phyloP scores from a whole-genome alignment of 148 eudicot genomes.

The Fagopyrum homotropicum region DNA sequence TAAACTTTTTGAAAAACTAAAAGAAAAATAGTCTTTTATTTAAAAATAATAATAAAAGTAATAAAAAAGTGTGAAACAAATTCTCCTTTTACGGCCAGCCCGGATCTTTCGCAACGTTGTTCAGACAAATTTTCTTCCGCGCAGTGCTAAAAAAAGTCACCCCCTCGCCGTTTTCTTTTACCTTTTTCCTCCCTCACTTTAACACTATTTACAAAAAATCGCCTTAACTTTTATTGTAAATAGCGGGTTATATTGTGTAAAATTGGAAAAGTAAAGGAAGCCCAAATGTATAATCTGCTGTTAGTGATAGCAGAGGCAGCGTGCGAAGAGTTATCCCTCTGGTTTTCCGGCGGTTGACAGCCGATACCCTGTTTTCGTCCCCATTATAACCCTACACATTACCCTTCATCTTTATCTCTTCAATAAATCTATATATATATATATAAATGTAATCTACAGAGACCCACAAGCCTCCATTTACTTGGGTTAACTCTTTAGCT shows the following conservation, averaged over 20 bases:
- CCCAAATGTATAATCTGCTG: background rate
- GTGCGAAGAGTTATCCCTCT: constrained; percentile 10
- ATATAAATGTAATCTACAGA: background rate
- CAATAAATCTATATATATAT: background rate
- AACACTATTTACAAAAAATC: background rate
- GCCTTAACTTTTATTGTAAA: too few species aligned
- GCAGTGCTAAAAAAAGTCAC: constrained; percentile 17
- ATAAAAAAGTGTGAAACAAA: background rate
- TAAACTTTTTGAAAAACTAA: background rate
- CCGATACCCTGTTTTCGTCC: background rate
- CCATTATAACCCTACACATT: background rate
- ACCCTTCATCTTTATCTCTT: constrained; percentile 4
- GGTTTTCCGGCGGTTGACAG: constrained; percentile 10
- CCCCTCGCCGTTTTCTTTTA: constrained; percentile 3
- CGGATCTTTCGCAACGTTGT: constrained; percentile 15
- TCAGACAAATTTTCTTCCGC: constrained; percentile 6
- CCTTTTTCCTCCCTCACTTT: background rate
- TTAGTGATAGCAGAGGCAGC: background rate
- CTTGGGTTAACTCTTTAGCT: background rate
- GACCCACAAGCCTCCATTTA: constrained; percentile 4
- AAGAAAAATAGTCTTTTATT: background rate
- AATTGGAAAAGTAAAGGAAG: background rate
- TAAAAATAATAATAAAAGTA: background rate
- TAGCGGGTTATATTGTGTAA: too few species aligned
- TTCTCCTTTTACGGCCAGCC: constrained; percentile 13